Evolutionary conservation across 225 moss, liverwort and hornwort genomes (phyloP), one percentile per base, ranked within the genome.

Genomic region (Bryoerythrophyllum caledonicum): DNA sequence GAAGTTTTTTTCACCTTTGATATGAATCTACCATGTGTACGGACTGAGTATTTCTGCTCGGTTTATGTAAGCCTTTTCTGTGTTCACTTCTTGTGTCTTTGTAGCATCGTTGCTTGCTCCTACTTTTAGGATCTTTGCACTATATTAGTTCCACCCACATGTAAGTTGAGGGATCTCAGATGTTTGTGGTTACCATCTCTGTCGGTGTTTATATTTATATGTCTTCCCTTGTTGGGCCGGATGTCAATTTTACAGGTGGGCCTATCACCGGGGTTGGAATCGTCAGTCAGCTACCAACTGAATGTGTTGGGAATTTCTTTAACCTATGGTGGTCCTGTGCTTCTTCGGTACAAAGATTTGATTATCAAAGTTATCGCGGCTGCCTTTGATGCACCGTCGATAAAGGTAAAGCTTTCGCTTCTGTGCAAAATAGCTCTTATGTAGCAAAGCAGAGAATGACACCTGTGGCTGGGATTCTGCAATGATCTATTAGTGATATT

Each of bases 321-420:
- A 76, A 93, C 88, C 52, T 95, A 92, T 80, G 89, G 91, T 75
- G 95, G 99, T 77, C 68, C 82, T 68, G 82, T 84, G 81, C 85
- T 99, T 35, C 86, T 95, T 67, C 86, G 81, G 21, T 74, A 87
- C 57, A 93, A 92, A 78, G 83, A 86, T 66, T 80, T 95, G 60
- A 74, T 99, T 68, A 80, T 92, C 61, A 82, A 83, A 70, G 93
- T 93, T 74, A 83, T 99, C 70, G 83, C 76, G 58, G 95, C 95
- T 85, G 87, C 95, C 55, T 95, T 95, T 80, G 91, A 93, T 87
- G 95, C 99, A 28, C 99, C 99, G 40, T 99, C 99, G 37, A 82
- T 72, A 40, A 99, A 99, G 93, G 99, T 99, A 65, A 64, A 23
- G 55, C 43, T 68, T 38, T 70, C 26, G 51, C n/a, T 60, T 38